Conservation (phyloP, 768 basidiomycete genomes). For the Leccinellum albellum region DNA sequence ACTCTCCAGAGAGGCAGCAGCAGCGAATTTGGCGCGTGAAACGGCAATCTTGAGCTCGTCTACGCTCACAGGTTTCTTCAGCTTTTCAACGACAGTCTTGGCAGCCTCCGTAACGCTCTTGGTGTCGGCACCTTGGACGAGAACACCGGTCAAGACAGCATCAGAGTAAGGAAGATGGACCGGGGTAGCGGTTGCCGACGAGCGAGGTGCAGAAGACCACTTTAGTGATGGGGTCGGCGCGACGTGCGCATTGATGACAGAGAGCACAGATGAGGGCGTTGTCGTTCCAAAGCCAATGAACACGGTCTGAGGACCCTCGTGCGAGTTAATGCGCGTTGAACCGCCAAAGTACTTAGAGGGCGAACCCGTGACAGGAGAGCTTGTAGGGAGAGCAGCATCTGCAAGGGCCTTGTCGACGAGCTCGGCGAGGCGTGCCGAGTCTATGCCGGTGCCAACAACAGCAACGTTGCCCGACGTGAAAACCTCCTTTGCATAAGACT, state of each 20-base stretch:
- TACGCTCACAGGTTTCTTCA: constrained; percentile 54
- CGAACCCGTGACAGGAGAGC: constrained; percentile 29
- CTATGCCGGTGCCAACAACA: constrained; percentile 84
- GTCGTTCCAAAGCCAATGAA: constrained; percentile 88
- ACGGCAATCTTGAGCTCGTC: constrained; percentile 80
- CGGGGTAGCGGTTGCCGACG: constrained; percentile 59
- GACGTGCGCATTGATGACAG: constrained; percentile 76
- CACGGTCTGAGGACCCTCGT: constrained; percentile 65
- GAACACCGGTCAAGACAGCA: constrained; percentile 80
- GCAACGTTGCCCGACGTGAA: constrained; percentile 81
- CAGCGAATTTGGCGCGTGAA: constrained; percentile 83
- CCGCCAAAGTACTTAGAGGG: constrained; percentile 73
- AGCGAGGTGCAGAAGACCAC: constrained; percentile 69
- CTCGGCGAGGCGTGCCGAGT: constrained; percentile 60
- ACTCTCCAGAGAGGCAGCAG: constrained; percentile 66
- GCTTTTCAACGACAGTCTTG: constrained; percentile 61
- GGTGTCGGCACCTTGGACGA: constrained; percentile 66
- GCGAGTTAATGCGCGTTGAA: constrained; percentile 69
- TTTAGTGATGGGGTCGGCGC: constrained; percentile 80
- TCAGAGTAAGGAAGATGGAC: constrained; percentile 90
- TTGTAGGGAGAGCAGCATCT: constrained; percentile 27
- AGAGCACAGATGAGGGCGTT: constrained; percentile 64
- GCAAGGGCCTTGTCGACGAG: constrained; percentile 72
- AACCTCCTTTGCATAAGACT: constrained; percentile 64
- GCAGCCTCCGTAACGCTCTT: constrained; percentile 64